phyloP scores from a whole-genome alignment of 2,329 filamentous ascomycete genomes.

The Chrysoporthe puriensis region DNA sequence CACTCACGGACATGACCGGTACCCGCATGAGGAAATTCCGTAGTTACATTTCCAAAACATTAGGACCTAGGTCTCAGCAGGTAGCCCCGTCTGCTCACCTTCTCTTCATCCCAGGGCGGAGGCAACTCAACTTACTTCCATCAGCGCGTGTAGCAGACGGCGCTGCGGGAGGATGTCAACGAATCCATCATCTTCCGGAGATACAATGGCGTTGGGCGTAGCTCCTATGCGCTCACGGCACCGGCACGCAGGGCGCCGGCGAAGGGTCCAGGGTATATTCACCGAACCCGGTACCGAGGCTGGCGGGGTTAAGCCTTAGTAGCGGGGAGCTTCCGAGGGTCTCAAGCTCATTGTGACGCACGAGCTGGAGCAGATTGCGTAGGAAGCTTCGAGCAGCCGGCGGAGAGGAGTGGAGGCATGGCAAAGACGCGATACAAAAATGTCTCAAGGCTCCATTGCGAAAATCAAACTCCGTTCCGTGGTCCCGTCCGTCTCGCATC shows the following conservation, averaged over 20 bases:
- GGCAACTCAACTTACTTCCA: not conserved
- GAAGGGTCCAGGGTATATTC: not conserved
- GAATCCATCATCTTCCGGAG: not conserved
- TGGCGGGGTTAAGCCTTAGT: slow-evolving; percentile 9
- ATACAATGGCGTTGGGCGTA: not conserved
- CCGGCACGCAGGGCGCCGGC: not conserved
- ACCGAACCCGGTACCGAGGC: slow-evolving; percentile 6
- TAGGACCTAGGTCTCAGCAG: not conserved
- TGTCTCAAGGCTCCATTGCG: not conserved
- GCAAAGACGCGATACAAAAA: slow-evolving; percentile 1
- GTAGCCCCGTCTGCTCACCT: not conserved
- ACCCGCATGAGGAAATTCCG: not conserved
- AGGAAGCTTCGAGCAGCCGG: not conserved
- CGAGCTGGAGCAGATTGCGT: not conserved
- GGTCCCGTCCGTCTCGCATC: not conserved
- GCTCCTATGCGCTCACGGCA: not conserved
- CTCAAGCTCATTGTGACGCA: not conserved
- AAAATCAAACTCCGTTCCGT: not conserved
- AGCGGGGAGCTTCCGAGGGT: not conserved
- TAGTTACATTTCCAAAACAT: not conserved
- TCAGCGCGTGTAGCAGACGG: not conserved
- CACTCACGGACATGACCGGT: not conserved
- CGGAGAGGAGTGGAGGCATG: slow-evolving; percentile 4
- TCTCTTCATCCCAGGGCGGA: not conserved
- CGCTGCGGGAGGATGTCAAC: not conserved